Evolutionary conservation across 2,329 filamentous ascomycete species (phyloP).

Genomic region (Scedosporium apiospermum): DNA sequence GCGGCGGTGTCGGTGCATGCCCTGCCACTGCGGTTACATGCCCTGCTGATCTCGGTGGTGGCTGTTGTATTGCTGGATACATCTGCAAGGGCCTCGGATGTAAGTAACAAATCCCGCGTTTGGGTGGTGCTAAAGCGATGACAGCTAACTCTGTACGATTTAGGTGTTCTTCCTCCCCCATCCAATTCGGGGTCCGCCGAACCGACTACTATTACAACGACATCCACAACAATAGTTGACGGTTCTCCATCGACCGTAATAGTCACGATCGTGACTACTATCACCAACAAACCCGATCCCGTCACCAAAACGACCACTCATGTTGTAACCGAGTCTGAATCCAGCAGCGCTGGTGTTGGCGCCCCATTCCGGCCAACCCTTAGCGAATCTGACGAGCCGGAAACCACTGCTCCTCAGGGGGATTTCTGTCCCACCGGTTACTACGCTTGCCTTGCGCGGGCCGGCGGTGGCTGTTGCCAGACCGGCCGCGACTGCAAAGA

Average conservation of each 20-base stretch:
- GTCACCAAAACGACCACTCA: constrained; percentile 21
- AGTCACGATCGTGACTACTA: constrained; percentile 29
- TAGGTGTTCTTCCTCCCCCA: constrained; percentile 24
- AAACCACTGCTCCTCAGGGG: constrained; percentile 22
- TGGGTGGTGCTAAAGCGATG: not conserved
- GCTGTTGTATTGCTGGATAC: constrained; percentile 67
- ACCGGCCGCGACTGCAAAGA: constrained; percentile 78
- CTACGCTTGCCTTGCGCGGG: constrained; percentile 79
- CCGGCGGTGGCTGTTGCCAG: constrained; percentile 78
- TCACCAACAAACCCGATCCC: constrained; percentile 12
- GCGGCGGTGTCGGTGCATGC: constrained; percentile 54
- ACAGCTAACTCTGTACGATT: constrained; percentile 8
- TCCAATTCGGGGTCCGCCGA: constrained; percentile 11
- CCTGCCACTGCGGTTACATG: constrained; percentile 54
- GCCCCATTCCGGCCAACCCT: constrained; percentile 39
- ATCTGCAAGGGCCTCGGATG: constrained; percentile 62
- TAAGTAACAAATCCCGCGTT: constrained; percentile 27
- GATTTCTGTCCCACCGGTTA: constrained; percentile 71
- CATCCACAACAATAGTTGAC: constrained; percentile 25
- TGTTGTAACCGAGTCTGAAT: constrained; percentile 25
- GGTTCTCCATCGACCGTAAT: constrained; percentile 29
- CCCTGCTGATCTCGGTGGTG: constrained; percentile 55
- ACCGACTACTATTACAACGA: constrained; percentile 28
- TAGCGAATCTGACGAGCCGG: constrained; percentile 19
- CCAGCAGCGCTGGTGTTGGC: constrained; percentile 26